Percentiles rank a stretch among this genome's conserved stretches.
These are phyloP conservation scores for Kuraishia piskuri DNA, from an alignment of 805 yeast species.

Conservation along the genomic window DNA sequence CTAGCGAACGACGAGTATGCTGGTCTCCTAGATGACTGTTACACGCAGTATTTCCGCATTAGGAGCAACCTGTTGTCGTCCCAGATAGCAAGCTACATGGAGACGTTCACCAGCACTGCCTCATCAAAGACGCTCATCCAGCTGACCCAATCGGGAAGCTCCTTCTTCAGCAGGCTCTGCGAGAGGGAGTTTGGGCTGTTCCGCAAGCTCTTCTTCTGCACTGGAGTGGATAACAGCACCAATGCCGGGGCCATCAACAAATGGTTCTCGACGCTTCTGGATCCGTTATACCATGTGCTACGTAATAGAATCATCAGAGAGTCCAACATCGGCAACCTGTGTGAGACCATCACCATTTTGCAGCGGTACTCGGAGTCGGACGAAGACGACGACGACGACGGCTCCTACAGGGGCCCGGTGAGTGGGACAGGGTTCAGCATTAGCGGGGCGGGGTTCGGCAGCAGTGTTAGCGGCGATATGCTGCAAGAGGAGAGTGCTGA, in stretches of 20 bases:
- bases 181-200: slow-evolving; percentile 57
- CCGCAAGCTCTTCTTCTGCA: slow-evolving; percentile 37
- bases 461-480: neutral
- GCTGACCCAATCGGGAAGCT: slow-evolving; percentile 52
- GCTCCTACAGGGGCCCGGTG: slow-evolving; percentile 8
- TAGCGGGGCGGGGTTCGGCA: neutral
- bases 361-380: slow-evolving; percentile 63
- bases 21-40: slow-evolving; percentile 62
- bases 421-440: no score
- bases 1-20: slow-evolving; percentile 35
- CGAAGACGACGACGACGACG: slow-evolving; percentile 24
- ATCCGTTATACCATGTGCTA: slow-evolving; percentile 67
- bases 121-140: slow-evolving; percentile 37
- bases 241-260: slow-evolving; percentile 31
- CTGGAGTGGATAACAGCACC: slow-evolving; percentile 15
- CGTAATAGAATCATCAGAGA: slow-evolving; percentile 67
- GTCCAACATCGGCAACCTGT: slow-evolving; percentile 52
- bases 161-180: slow-evolving; percentile 50
- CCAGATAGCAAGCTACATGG: slow-evolving; percentile 19
- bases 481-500: no score
- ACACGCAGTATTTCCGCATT: slow-evolving; percentile 49
- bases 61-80: slow-evolving; percentile 42
- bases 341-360: slow-evolving; percentile 67
- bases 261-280: slow-evolving; percentile 60
- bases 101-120: slow-evolving; percentile 13